Conservation (phyloP, 768 basidiomycete species). For the Collybia nuda region DNA sequence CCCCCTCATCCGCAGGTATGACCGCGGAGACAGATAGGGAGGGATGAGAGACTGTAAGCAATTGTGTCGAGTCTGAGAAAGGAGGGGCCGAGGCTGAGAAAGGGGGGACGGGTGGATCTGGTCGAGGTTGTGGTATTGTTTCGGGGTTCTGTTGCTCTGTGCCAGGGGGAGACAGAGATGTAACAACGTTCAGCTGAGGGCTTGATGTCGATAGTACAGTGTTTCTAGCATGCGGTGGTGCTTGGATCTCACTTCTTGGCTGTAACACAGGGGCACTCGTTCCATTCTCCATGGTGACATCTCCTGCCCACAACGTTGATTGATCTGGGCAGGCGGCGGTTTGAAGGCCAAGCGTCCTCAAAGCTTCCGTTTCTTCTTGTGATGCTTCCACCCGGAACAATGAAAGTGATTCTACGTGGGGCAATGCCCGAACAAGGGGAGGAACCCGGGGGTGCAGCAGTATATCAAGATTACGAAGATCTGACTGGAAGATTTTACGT, state of each 20-base stretch:
- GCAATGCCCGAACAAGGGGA: conserved; percentile 67
- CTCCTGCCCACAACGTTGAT: conserved; percentile 10
- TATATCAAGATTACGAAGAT: conserved; percentile 49
- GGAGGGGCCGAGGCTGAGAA: background rate
- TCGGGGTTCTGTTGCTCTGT: background rate
- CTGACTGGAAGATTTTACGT: conserved; percentile 4
- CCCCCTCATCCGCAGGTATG: conserved; percentile 17
- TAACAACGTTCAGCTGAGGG: background rate
- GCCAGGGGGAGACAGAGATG: background rate
- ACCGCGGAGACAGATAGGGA: background rate
- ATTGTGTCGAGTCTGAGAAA: background rate
- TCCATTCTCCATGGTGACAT: conserved; percentile 24
- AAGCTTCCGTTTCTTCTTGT: conserved; percentile 54
- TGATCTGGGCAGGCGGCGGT: conserved; percentile 8
- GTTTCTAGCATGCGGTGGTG: conserved; percentile 1
- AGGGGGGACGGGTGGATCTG: background rate
- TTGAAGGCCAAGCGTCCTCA: conserved; percentile 39
- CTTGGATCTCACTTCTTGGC: background rate
- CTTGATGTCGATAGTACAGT: background rate
- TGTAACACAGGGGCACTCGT: background rate
- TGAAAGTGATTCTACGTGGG: conserved; percentile 59
- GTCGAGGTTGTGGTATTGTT: background rate
- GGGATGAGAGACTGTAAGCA: background rate
- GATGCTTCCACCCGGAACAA: conserved; percentile 65
- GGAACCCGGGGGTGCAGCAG: conserved; percentile 81